These are phyloP conservation scores for Limonium bicolor DNA, from an alignment of 148 eudicot genomes.

Conservation along the genomic window DNA sequence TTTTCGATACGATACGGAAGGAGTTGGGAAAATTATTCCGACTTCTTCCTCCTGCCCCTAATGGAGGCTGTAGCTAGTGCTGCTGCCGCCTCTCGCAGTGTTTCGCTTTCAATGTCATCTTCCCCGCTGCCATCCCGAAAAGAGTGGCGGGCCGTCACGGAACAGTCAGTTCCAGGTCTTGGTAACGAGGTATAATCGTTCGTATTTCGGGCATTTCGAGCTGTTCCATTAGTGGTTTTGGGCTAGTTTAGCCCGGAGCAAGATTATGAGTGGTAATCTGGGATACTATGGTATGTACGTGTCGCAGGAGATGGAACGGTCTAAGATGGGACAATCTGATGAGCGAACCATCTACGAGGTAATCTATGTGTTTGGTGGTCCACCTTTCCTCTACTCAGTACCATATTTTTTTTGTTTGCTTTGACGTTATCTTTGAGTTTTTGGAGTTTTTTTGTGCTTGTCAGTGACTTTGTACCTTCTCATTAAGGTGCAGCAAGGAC, in stretches of 20 bases:
- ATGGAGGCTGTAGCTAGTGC: slow-evolving; percentile 68
- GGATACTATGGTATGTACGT: slow-evolving; percentile 7
- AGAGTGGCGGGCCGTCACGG: slow-evolving; percentile 77
- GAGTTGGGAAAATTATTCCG: slow-evolving; percentile 6
- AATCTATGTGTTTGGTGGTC: slow-evolving; percentile 14
- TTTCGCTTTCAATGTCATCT: slow-evolving; percentile 23
- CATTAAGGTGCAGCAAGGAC: slow-evolving; percentile 62
- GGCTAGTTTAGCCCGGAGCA: not conserved
- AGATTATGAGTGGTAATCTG: not conserved
- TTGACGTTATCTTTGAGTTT: not conserved
- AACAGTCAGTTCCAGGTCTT: slow-evolving; percentile 36
- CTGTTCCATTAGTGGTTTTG: not conserved
- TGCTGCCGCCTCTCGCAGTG: slow-evolving; percentile 33
- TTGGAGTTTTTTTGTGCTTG: slow-evolving; percentile 4
- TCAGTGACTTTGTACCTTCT: too few relatives aligned
- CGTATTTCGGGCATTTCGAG: not conserved
- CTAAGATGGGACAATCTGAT: slow-evolving; percentile 59
- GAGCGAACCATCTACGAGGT: slow-evolving; percentile 81
- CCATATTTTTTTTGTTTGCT: slow-evolving; percentile 1
- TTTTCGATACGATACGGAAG: not conserved
- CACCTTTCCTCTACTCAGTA: too few relatives aligned
- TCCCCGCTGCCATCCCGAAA: slow-evolving; percentile 42
- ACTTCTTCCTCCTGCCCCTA: not conserved
- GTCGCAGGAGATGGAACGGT: slow-evolving; percentile 47
- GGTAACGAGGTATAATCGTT: slow-evolving; percentile 28